These are phyloP conservation scores for Fusarium bactridioides DNA, from an alignment of 2,329 filamentous ascomycete species.

Conservation along the genomic window DNA sequence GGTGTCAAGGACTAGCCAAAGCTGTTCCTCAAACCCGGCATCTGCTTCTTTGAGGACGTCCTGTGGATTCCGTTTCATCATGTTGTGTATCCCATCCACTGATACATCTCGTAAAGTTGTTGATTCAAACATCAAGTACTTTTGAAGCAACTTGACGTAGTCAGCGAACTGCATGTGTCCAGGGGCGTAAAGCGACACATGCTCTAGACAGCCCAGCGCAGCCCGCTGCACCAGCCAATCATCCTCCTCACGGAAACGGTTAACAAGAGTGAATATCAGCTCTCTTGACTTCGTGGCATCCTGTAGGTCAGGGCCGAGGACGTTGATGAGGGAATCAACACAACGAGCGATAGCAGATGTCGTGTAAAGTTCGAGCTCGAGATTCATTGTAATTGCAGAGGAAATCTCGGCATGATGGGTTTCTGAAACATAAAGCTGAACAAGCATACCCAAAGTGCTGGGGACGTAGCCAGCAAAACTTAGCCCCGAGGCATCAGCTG, in stretches of 20 bases:
- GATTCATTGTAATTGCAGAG: conserved; percentile 84
- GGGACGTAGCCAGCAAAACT: conserved; percentile 92
- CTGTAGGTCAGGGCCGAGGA: conserved; percentile 92
- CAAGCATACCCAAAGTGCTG: conserved; percentile 90
- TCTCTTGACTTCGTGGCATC: conserved; percentile 92
- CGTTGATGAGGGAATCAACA: conserved; percentile 95
- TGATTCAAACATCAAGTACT: conserved; percentile 74
- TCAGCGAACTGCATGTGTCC: conserved; percentile 83
- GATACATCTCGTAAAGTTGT: conserved; percentile 78
- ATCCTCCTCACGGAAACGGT: conserved; percentile 81
- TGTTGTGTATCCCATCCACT: conserved; percentile 87
- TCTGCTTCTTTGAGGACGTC: conserved; percentile 81
- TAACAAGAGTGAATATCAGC: conserved; percentile 85
- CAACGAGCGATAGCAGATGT: conserved; percentile 85
- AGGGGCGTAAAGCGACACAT: conserved; percentile 90
- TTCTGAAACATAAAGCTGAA: conserved; percentile 90
- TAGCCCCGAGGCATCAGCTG: conserved; percentile 90
- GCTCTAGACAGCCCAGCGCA: conserved; percentile 84
- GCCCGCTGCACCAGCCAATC: conserved; percentile 76
- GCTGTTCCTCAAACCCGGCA: conserved; percentile 82
- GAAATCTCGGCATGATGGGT: conserved; percentile 87
- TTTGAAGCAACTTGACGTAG: conserved; percentile 85
- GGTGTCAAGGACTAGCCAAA: conserved; percentile 89
- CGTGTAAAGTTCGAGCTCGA: conserved; percentile 85
- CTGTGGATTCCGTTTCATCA: conserved; percentile 91